Percentiles rank a stretch among this genome's conserved stretches.
Conservation (phyloP, 1,284 basidiomycete genomes). For the Pseudozyma flocculosa region DNA sequence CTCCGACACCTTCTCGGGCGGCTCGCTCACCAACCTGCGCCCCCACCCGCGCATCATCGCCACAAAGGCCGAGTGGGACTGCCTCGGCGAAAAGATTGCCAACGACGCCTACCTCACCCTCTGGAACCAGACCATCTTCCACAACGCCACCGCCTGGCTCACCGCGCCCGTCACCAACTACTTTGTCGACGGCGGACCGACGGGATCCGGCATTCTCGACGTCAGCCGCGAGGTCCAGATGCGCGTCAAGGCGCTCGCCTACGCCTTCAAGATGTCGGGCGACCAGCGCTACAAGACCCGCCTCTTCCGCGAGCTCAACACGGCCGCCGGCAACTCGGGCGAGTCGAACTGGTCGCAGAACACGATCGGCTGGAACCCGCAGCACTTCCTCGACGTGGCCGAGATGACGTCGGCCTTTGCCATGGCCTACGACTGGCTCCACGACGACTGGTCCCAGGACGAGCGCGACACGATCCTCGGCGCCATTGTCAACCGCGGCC, state of each 20-base stretch:
- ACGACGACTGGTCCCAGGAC: slow-evolving; percentile 75
- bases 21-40: slow-evolving; percentile 73
- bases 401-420: slow-evolving; percentile 69
- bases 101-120: slow-evolving; percentile 79
- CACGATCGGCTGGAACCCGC: slow-evolving; percentile 70
- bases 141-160: slow-evolving; percentile 76
- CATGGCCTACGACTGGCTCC: slow-evolving; percentile 91
- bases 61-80: slow-evolving; percentile 86
- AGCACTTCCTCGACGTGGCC: slow-evolving; percentile 90
- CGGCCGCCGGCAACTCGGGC: slow-evolving; percentile 54
- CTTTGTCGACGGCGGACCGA: no score
- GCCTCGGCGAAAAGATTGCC: slow-evolving; percentile 73
- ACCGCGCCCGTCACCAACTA: slow-evolving; percentile 69
- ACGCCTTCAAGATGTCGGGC: slow-evolving; percentile 85
- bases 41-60: slow-evolving; percentile 87
- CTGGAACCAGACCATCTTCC: slow-evolving; percentile 91
- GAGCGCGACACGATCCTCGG: slow-evolving; percentile 72
- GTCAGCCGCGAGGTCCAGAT: slow-evolving; percentile 84
- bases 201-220: slow-evolving; percentile 85
- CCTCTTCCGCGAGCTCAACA: slow-evolving; percentile 73
- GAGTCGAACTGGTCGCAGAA: slow-evolving; percentile 65
- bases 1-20: slow-evolving; percentile 58
- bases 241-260: slow-evolving; percentile 87
- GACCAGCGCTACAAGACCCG: slow-evolving; percentile 87
- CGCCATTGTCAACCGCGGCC: slow-evolving; percentile 77